A percentile compares a stretch with the other conserved stretches of the same genome.
phyloP scores from a whole-genome alignment of 306 rosid genomes.

The Trifolium dubium region DNA sequence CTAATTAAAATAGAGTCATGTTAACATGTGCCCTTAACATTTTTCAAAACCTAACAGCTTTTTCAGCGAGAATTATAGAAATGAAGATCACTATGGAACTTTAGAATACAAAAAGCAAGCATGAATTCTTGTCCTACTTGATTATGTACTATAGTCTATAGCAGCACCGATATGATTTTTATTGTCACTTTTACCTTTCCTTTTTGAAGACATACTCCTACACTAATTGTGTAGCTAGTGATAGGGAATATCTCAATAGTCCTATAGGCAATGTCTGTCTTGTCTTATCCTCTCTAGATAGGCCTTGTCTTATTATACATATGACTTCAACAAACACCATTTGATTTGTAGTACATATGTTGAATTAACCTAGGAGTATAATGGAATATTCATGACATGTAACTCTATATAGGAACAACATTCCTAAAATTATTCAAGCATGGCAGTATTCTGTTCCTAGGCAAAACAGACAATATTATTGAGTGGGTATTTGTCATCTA shows the following conservation, averaged over 20 bases:
- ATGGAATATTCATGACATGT: conserved; percentile 34
- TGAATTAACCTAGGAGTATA: conserved; percentile 2
- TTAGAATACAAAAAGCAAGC: conserved; percentile 19
- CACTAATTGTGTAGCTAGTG: conserved; percentile 26
- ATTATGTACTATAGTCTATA: conserved; percentile 9
- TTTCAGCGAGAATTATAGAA: background rate
- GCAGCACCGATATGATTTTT: conserved; percentile 32
- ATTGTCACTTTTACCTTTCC: conserved; percentile 27
- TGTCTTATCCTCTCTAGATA: conserved; percentile 22
- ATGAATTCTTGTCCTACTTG: conserved; percentile 22
- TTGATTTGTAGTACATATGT: conserved; percentile 3
- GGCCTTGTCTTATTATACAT: conserved; percentile 28
- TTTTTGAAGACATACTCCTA: conserved; percentile 32
- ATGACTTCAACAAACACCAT: conserved; percentile 23
- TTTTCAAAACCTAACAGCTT: too few relatives aligned
- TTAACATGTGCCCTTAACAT: too few relatives aligned
- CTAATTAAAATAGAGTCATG: too few relatives aligned
- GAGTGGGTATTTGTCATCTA: conserved; percentile 35
- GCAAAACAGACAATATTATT: conserved; percentile 33
- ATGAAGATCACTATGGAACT: conserved; percentile 2
- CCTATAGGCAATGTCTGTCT: conserved; percentile 24
- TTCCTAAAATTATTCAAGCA: conserved; percentile 47
- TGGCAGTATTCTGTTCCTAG: conserved; percentile 14
- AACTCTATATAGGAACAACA: conserved; percentile 51
- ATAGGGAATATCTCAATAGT: conserved; percentile 33